phyloP scores from a whole-genome alignment of 78 protist genomes.

The Dictyostelium intermedium region DNA sequence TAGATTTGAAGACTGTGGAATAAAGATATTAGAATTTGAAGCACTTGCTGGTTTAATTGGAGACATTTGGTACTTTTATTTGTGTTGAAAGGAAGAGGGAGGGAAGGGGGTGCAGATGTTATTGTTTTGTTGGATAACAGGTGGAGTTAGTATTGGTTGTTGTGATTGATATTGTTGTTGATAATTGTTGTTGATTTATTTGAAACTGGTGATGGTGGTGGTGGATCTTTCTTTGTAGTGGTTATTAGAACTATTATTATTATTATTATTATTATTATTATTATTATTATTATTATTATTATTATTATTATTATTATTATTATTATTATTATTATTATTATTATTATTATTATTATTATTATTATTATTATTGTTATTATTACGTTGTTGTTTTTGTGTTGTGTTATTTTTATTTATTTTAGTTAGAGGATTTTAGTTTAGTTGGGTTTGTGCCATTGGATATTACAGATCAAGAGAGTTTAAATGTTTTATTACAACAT shows the following conservation, averaged over 20 bases:
- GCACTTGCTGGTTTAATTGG: background rate
- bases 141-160: background rate
- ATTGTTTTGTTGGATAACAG: background rate
- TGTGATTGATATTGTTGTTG: background rate
- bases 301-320: background rate
- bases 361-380: background rate
- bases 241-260: background rate
- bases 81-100: background rate
- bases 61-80: background rate
- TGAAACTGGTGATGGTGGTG: slow-evolving; percentile 27
- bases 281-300: background rate
- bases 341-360: background rate
- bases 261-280: background rate
- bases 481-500: slow-evolving; percentile 49
- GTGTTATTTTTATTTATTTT: background rate
- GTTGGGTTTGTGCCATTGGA: slow-evolving; percentile 91
- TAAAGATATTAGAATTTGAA: slow-evolving; percentile 1
- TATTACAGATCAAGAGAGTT: slow-evolving; percentile 73
- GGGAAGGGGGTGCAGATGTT: background rate
- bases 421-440: slow-evolving; percentile 89
- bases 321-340: background rate
- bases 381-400: background rate
- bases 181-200: background rate
- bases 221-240: slow-evolving; percentile 62
- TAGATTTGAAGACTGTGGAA: background rate